phyloP scores from a whole-genome alignment of 257 asterid genomes.

The Ballota nigra region DNA sequence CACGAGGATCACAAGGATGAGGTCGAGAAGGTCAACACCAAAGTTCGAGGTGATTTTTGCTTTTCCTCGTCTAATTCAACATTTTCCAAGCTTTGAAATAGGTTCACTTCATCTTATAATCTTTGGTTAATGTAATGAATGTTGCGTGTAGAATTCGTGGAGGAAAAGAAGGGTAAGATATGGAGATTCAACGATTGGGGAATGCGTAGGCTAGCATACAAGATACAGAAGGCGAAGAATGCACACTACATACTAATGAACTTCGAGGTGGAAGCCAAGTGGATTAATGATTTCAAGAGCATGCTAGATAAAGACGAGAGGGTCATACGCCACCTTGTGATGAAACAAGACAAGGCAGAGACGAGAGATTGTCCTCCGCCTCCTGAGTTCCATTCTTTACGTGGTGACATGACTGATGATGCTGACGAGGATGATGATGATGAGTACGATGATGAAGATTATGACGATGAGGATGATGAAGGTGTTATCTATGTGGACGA shows the following conservation, averaged over 20 bases:
- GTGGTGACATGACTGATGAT: constrained; percentile 44
- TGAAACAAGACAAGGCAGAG: constrained; percentile 85
- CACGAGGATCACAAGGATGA: constrained; percentile 78
- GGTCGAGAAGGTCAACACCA: constrained; percentile 71
- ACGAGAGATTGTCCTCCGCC: constrained; percentile 90
- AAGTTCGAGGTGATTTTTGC: constrained; percentile 67
- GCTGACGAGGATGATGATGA: constrained; percentile 31
- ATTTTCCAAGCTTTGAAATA: background rate
- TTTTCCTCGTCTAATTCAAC: background rate
- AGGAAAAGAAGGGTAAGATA: constrained; percentile 83
- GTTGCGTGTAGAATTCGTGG: constrained; percentile 56
- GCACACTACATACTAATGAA: constrained; percentile 93
- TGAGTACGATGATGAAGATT: constrained; percentile 40
- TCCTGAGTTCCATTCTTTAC: constrained; percentile 57
- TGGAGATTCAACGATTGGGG: constrained; percentile 99
- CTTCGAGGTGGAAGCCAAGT: constrained; percentile 75
- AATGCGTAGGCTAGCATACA: constrained; percentile 88
- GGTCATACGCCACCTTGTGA: constrained; percentile 89
- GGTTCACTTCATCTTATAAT: background rate
- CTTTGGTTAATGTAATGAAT: no score
- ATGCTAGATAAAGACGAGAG: constrained; percentile 88
- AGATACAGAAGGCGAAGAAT: constrained; percentile 71
- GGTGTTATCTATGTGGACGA: constrained; percentile 38
- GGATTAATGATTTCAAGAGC: constrained; percentile 88
- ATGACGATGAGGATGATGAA: constrained; percentile 36